Evolutionary conservation across 176 grass and related monocot genomes (phyloP), one percentile per base, ranked within the genome.

Genomic region (Elaeis guineensis): DNA sequence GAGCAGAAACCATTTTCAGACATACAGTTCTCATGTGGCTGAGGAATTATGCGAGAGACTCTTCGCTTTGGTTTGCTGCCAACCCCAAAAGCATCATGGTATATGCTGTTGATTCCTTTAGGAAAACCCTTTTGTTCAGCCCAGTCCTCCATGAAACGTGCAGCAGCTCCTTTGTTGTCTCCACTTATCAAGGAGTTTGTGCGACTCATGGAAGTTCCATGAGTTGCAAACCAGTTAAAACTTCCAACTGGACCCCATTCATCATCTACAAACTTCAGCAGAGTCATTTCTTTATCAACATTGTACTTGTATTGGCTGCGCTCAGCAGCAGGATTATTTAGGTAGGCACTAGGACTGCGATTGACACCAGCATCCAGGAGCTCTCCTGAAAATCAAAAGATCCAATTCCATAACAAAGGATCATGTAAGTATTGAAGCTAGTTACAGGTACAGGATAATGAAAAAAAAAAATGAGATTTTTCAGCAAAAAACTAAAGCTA

Each of bases 211-310:
- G 93, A 98, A 30, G 93, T 98, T 58, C 87, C 93, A 54, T 98
- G 93, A 57, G 93, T 98, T 64, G 93, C 87, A 72, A 92, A 98
- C 93, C 87, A 98, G 65, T 89, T 92, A 65, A 98, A 98, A 78
- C 84, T 98, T 53, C 93, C 93, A 76, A 91, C 29, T 21, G 84
- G 76, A 48, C 93, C 93, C 59, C 75, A 49, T 69, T 86, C 61
- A 62, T 98, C 70, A 70, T 85, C 84, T 62, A 92, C 79, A 80
- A 98, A 98, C 83, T 92, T 98, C 35, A 98, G 57, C 1, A 92
- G 65, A 16, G 87, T 97, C 93, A 98, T 98, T 81, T 74, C 69
- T 83, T 69, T 92, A 70, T 98, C 93, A 71, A 98, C 87, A 55
- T 98, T 76, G 52, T 88, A 86, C 39, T 74, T 30, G 71, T 98